phyloP scores from a whole-genome alignment of 768 basidiomycete genomes.

The Tubosaeta brunneosetosa region DNA sequence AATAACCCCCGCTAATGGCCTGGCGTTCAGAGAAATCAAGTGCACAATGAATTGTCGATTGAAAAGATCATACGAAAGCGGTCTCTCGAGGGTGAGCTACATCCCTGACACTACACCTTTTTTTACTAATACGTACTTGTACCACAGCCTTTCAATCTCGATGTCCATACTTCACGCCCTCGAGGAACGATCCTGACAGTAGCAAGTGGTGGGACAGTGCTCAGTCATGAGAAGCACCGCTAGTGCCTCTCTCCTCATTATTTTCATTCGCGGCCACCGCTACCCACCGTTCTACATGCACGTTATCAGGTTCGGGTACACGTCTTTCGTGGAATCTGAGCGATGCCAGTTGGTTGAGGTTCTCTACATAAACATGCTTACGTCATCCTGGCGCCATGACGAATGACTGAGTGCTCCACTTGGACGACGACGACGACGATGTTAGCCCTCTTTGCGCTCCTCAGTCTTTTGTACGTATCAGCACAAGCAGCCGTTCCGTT shows the following conservation, averaged over 20 bases:
- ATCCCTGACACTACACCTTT: constrained; percentile 16
- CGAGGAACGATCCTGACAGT: constrained; percentile 52
- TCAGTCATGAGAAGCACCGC: constrained; percentile 28
- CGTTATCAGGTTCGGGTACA: constrained; percentile 9
- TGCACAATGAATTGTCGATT: constrained; percentile 68
- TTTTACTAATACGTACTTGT: constrained; percentile 14
- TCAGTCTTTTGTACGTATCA: constrained; percentile 11
- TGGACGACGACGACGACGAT: constrained; percentile 19
- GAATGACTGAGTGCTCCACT: background rate
- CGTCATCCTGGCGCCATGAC: constrained; percentile 25
- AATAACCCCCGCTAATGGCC: constrained; percentile 26
- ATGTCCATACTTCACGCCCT: constrained; percentile 75
- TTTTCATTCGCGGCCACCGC: constrained; percentile 22
- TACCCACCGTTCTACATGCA: constrained; percentile 11
- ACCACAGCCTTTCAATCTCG: constrained; percentile 68
- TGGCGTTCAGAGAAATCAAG: constrained; percentile 56
- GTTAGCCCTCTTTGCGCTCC: constrained; percentile 15
- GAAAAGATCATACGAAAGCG: constrained; percentile 69
- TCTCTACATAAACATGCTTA: constrained; percentile 11
- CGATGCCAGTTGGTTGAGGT: background rate
- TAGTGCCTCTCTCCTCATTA: constrained; percentile 30
- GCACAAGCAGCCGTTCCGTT: constrained; percentile 16
- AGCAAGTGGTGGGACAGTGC: constrained; percentile 52
- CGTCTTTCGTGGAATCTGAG: constrained; percentile 7
- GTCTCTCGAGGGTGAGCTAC: constrained; percentile 59